phyloP scores from a whole-genome alignment of 805 yeast genomes.

The Ogataea paraovalis region DNA sequence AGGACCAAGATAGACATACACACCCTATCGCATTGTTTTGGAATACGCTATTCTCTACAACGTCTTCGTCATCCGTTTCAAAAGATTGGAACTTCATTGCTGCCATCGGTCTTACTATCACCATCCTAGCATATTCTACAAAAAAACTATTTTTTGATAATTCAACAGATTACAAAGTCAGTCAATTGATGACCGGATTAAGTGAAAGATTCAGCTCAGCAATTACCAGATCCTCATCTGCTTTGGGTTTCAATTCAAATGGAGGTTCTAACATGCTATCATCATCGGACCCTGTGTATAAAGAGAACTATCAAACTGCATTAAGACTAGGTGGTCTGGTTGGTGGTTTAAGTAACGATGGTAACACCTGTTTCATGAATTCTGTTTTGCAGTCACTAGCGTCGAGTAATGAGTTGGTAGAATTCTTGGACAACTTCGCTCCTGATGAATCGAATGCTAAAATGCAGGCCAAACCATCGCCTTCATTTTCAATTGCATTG shows the following conservation, averaged over 20 bases:
- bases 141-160: slow-evolving; percentile 7
- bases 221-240: slow-evolving; percentile 14
- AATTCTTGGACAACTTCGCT: slow-evolving; percentile 49
- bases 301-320: slow-evolving; percentile 32
- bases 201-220: slow-evolving; percentile 19
- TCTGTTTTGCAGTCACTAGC: slow-evolving; percentile 82
- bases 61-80: background rate
- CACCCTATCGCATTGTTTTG: background rate
- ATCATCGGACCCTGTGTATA: slow-evolving; percentile 17
- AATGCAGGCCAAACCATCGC: slow-evolving; percentile 6
- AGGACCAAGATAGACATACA: background rate
- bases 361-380: slow-evolving; percentile 94
- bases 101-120: slow-evolving; percentile 15
- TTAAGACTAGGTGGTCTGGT: slow-evolving; percentile 62
- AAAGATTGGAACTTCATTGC: slow-evolving; percentile 17
- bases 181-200: slow-evolving; percentile 15
- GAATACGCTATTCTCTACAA: background rate
- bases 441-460: slow-evolving; percentile 12
- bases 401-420: slow-evolving; percentile 56
- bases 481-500: slow-evolving; percentile 50
- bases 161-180: background rate
- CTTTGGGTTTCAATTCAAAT: slow-evolving; percentile 11
- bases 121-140: slow-evolving; percentile 17
- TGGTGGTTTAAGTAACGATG: slow-evolving; percentile 86
- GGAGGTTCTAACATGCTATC: background rate